Evolutionary conservation across 2,329 filamentous ascomycete species (phyloP), one percentile per base, ranked within the genome.

Genomic region (Chlorencoelia australis): DNA sequence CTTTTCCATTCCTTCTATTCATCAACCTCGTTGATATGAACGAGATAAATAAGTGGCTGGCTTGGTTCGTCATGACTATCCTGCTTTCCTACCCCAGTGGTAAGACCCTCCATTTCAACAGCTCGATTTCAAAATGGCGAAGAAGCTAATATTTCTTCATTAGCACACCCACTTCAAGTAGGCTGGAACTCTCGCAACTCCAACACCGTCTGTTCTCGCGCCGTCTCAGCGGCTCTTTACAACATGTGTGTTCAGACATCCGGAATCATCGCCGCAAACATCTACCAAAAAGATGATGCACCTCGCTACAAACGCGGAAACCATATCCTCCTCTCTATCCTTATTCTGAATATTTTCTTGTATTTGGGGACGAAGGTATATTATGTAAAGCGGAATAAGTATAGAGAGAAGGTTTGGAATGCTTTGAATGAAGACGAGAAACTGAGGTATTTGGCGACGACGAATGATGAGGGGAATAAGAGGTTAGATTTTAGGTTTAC

Each of bases 211-310:
- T 64, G 75, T 8, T 73, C 71, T 5, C 62, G 76, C 5, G 73
- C 76, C 2, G 73, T 82, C 2, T 72, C 73, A 0, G 69, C 73
- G 0, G 75, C 73, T 0, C 58, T 74, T n/a, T 80, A 80, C 55
- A 80, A 79, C 49, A 69, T 69, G 64, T 63, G 57, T 18, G 59
- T 64, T 2, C 66, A 69, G 45, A 57, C 60, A 0, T 57, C 59
- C n/a, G 56, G 53, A 1, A 62, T 68, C 20, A 63, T 48, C 9
- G 39, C 41, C 4, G 37, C 49, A 2, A 51, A 54, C 10, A 42
- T 53, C 11, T 71, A 71, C 43, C 57, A 64, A 5, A 55, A 65
- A 3, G 57, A 47, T 58, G 61, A 51, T 47, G 46, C 43, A 9
- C 72, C 72, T 0, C 55, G 62, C 4, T 78, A 78, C 44, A 55